Evolutionary conservation across 2,329 filamentous ascomycete species (phyloP).

Genomic region (Colletotrichum paranaense): DNA sequence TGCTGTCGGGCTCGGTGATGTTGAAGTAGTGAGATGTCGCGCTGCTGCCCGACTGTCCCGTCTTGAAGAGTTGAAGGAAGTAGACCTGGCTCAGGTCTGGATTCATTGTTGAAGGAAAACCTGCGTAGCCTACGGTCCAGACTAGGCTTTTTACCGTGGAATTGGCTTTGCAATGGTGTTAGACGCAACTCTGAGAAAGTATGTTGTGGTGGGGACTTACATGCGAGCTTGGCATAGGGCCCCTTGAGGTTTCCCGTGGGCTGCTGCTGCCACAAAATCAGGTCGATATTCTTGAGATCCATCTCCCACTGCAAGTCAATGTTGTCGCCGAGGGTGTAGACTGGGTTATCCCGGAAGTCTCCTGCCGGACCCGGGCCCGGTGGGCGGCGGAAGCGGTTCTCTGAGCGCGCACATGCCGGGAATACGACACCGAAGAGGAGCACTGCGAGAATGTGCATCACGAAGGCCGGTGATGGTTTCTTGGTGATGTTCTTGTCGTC

Average conservation of each 20-base stretch:
- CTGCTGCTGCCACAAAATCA: background rate
- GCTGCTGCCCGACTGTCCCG: background rate
- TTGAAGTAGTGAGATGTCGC: constrained; percentile 12
- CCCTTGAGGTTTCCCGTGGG: background rate
- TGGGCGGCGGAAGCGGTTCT: background rate
- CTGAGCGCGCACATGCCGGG: background rate
- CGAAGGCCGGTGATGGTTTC: background rate
- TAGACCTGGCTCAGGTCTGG: constrained; percentile 1
- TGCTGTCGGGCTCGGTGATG: background rate
- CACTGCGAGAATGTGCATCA: background rate
- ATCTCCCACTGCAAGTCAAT: constrained; percentile 41
- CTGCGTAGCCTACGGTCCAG: background rate
- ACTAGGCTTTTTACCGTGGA: background rate
- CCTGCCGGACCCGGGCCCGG: background rate
- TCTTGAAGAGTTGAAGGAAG: background rate
- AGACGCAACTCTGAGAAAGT: background rate
- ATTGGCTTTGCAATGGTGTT: background rate
- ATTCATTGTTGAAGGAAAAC: background rate
- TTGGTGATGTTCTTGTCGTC: background rate
- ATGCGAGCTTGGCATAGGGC: background rate
- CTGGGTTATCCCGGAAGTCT: constrained; percentile 40
- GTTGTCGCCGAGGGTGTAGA: constrained; percentile 38
- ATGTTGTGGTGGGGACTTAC: background rate
- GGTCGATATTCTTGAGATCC: constrained; percentile 13
- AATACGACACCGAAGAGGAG: background rate